Conservation (phyloP, 768 basidiomycete genomes). For the Leccinum pellstonianum region DNA sequence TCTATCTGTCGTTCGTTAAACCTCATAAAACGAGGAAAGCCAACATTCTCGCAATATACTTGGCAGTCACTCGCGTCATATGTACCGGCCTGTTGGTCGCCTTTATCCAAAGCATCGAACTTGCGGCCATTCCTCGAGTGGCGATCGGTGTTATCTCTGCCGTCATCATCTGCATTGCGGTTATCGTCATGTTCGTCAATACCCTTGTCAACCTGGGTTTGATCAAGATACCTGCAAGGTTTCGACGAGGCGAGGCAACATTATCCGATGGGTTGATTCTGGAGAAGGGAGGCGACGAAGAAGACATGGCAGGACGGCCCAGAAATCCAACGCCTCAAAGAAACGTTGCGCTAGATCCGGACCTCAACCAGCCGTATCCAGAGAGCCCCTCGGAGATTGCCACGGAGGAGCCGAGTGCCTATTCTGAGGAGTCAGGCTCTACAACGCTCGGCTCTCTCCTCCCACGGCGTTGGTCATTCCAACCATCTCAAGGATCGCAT, state of each 20-base stretch:
- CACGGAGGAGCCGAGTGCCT: conserved; percentile 25
- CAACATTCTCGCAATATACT: conserved; percentile 65
- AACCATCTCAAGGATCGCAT: conserved; percentile 29
- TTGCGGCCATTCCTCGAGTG: conserved; percentile 76
- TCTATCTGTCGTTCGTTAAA: conserved; percentile 50
- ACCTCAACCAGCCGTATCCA: conserved; percentile 45
- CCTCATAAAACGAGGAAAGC: conserved; percentile 69
- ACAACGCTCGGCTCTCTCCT: conserved; percentile 36
- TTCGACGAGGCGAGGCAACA: conserved; percentile 16
- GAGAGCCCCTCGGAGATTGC: conserved; percentile 32
- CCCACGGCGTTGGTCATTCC: conserved; percentile 34
- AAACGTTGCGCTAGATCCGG: conserved; percentile 40
- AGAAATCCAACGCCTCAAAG: conserved; percentile 55
- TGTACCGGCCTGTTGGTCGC: conserved; percentile 73
- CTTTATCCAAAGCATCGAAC: conserved; percentile 63
- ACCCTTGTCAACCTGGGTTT: conserved; percentile 51
- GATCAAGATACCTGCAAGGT: conserved; percentile 21
- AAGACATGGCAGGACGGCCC: conserved; percentile 36
- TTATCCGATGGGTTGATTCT: conserved; percentile 19
- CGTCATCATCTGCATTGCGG: conserved; percentile 67
- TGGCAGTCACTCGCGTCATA: conserved; percentile 66
- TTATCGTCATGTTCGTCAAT: conserved; percentile 70
- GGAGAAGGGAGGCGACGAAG: conserved; percentile 30
- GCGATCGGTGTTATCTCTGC: conserved; percentile 76
- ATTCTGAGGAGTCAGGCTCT: conserved; percentile 36